Evolutionary conservation across 768 basidiomycete species (phyloP).

Genomic region (Mycena capillaripes): DNA sequence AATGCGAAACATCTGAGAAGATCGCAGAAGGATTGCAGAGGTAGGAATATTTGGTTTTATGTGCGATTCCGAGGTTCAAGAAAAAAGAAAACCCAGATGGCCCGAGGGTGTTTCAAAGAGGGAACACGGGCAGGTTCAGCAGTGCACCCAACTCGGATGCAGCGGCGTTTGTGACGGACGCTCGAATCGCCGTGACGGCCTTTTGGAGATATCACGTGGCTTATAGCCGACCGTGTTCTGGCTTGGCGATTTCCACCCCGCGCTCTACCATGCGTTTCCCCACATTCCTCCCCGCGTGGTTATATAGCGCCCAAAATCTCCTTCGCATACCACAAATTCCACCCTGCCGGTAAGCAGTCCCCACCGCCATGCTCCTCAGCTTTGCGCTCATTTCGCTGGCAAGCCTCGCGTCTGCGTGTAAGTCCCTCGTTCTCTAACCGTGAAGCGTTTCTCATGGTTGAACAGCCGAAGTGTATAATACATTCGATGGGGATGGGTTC

Average conservation of each 20-base stretch:
- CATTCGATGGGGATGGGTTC: constrained; percentile 52
- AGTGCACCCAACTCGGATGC: too few species aligned
- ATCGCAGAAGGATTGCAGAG: too few species aligned
- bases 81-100: too few species aligned
- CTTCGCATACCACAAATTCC: not conserved
- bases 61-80: too few species aligned
- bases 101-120: too few species aligned
- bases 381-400: constrained; percentile 9
- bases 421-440: not conserved
- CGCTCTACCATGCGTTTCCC: constrained; percentile 40
- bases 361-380: not conserved
- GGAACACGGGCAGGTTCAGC: too few species aligned
- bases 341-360: not conserved
- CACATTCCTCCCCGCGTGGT: constrained; percentile 30
- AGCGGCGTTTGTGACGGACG: too few species aligned
- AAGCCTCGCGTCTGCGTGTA: not conserved
- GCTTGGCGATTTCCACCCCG: not conserved
- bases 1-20: not conserved
- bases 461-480: constrained; percentile 47
- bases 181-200: too few species aligned
- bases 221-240: not conserved
- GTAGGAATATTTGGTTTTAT: too few species aligned
- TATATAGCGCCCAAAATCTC: not conserved
- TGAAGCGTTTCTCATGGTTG: not conserved
- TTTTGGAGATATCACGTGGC: too few species aligned